A percentile compares a stretch with the other conserved stretches of the same genome.
phyloP scores from a whole-genome alignment of 768 basidiomycete genomes.

The Pleurotus djamor region DNA sequence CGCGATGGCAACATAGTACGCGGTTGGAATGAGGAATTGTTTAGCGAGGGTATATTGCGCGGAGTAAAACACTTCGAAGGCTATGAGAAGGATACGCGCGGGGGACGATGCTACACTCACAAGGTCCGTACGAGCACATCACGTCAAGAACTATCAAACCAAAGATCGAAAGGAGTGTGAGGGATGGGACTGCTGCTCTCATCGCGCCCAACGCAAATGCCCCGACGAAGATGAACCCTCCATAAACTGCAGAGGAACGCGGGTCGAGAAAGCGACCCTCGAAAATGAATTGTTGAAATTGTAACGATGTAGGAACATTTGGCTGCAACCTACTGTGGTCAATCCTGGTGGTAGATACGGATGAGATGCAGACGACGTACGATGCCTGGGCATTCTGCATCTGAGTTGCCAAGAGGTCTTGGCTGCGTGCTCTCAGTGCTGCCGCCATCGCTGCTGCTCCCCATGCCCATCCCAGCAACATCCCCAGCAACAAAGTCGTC shows the following conservation, averaged over 20 bases:
- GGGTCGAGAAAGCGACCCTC: constrained; percentile 41
- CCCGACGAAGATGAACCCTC: constrained; percentile 41
- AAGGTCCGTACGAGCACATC: constrained; percentile 25
- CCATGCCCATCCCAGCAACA: constrained; percentile 47
- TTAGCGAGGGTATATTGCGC: constrained; percentile 37
- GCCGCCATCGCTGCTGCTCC: constrained; percentile 42
- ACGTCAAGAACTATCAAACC: constrained; percentile 43
- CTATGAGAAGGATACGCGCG: neutral
- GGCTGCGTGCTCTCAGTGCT: constrained; percentile 31
- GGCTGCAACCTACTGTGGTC: constrained; percentile 18
- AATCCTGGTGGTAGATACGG: neutral
- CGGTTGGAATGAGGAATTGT: constrained; percentile 34
- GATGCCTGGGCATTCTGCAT: constrained; percentile 29
- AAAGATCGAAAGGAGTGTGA: constrained; percentile 37
- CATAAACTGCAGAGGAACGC: constrained; percentile 40
- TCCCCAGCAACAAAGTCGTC: constrained; percentile 38
- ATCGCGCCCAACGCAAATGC: constrained; percentile 34
- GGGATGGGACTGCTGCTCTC: constrained; percentile 36
- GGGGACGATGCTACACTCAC: neutral
- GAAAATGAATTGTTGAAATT: constrained; percentile 31
- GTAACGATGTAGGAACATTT: constrained; percentile 11
- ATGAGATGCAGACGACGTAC: constrained; percentile 19
- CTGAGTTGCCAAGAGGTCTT: constrained; percentile 29
- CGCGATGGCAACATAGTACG: constrained; percentile 39
- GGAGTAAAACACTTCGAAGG: constrained; percentile 31